Conservation (phyloP, 1,139 yeast species). For the Taphrina communis region DNA sequence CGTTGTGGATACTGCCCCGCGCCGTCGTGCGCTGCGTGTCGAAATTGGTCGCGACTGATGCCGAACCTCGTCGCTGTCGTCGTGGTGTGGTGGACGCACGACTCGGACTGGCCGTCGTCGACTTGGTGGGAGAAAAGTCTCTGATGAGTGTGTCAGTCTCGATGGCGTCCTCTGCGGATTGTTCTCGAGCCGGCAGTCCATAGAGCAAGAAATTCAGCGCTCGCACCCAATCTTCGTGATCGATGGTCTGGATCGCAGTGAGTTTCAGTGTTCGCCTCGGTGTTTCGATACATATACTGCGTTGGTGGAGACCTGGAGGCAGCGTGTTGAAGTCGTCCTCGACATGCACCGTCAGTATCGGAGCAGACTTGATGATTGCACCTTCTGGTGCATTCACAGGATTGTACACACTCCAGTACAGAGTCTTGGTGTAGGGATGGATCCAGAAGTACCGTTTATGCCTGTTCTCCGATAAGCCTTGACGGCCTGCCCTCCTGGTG, state of each 20-base stretch:
- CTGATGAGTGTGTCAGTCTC: slow-evolving; percentile 44
- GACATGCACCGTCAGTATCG: slow-evolving; percentile 77
- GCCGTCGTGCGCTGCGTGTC: not conserved
- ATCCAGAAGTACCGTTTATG: slow-evolving; percentile 97
- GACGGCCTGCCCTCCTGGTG: slow-evolving; percentile 57
- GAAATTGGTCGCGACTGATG: not conserved
- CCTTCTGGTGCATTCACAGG: slow-evolving; percentile 69
- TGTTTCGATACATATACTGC: slow-evolving; percentile 78
- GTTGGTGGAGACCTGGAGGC: slow-evolving; percentile 88
- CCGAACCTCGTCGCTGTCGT: not conserved
- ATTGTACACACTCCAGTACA: slow-evolving; percentile 85
- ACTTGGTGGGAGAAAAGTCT: slow-evolving; percentile 26
- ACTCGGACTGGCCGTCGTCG: slow-evolving; percentile 1
- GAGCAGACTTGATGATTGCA: slow-evolving; percentile 73
- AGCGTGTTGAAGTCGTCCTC: slow-evolving; percentile 84
- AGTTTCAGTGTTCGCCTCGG: slow-evolving; percentile 71
- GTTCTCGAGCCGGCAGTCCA: slow-evolving; percentile 55
- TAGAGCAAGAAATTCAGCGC: slow-evolving; percentile 78
- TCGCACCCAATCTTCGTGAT: slow-evolving; percentile 92
- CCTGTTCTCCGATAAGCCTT: slow-evolving; percentile 68
- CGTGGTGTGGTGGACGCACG: not conserved
- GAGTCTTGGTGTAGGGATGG: slow-evolving; percentile 88
- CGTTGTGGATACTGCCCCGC: too few species aligned
- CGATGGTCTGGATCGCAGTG: slow-evolving; percentile 84
- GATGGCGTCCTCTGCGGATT: slow-evolving; percentile 44